phyloP scores from a whole-genome alignment of 1,284 basidiomycete species.

The Malassezia slooffiae region DNA sequence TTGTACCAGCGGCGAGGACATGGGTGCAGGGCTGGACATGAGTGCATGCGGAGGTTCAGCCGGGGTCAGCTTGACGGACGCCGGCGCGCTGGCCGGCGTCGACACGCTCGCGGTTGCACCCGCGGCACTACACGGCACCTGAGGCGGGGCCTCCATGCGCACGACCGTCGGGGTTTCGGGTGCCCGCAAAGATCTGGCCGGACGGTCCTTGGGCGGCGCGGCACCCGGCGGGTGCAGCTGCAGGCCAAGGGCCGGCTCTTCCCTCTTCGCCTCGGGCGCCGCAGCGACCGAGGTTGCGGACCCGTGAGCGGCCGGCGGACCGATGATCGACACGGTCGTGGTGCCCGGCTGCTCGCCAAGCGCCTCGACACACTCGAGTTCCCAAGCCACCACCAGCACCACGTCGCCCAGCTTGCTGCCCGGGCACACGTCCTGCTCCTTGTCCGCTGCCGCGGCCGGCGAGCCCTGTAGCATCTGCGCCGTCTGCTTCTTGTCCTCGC shows the following conservation, averaged over 20 bases:
- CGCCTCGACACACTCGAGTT: conserved; percentile 44
- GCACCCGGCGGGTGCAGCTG: conserved; percentile 5
- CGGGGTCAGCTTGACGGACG: too few relatives aligned
- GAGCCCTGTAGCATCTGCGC: conserved; percentile 12
- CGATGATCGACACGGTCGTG: conserved; percentile 29
- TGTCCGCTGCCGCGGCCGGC: conserved; percentile 24
- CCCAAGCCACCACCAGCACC: conserved; percentile 47
- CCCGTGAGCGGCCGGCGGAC: background rate
- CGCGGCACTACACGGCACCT: conserved; percentile 13
- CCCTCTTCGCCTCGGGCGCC: background rate
- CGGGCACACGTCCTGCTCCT: too few relatives aligned
- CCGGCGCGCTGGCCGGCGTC: background rate
- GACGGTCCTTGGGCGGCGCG: background rate
- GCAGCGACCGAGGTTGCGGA: background rate
- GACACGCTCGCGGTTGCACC: background rate
- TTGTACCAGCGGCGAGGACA: too few relatives aligned
- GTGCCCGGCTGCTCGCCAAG: conserved; percentile 29
- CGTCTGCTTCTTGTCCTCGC: conserved; percentile 14
- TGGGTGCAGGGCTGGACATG: too few relatives aligned
- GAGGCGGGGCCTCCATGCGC: conserved; percentile 1
- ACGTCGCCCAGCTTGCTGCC: conserved; percentile 47
- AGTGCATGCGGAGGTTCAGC: too few relatives aligned
- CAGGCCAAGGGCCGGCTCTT: background rate
- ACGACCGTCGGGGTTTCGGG: background rate
- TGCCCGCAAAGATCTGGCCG: conserved; percentile 8